Evolutionary conservation across 768 basidiomycete species (phyloP).

Genomic region (Tricholoma furcatifolium): DNA sequence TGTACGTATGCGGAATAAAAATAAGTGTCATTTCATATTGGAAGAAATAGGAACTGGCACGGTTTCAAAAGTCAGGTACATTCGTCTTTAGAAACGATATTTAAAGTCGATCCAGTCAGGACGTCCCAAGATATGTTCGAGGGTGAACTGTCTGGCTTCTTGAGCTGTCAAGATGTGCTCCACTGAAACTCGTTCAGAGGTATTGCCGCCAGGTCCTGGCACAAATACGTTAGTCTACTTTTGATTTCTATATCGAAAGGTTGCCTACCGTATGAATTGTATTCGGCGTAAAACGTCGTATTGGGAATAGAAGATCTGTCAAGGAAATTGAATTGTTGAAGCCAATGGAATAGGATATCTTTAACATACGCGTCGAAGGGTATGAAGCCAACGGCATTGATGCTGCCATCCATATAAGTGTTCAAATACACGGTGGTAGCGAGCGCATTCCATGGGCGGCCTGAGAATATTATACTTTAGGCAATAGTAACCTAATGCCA

Average conservation of each 20-base stretch:
- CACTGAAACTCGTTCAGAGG: conserved; percentile 37
- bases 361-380: conserved; percentile 45
- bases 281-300: conserved; percentile 62
- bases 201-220: conserved; percentile 55
- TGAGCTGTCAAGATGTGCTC: conserved; percentile 45
- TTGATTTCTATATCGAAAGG: neutral
- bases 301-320: conserved; percentile 44
- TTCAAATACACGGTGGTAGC: conserved; percentile 52
- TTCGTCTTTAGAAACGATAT: conserved; percentile 35
- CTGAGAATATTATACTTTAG: conserved; percentile 17
- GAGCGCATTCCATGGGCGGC: conserved; percentile 63
- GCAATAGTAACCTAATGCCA: neutral
- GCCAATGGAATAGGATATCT: neutral
- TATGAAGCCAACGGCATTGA: conserved; percentile 49
- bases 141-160: conserved; percentile 40
- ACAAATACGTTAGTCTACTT: neutral
- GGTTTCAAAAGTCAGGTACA: neutral
- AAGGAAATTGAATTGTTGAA: neutral
- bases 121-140: conserved; percentile 50
- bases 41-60: neutral
- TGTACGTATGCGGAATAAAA: too few species aligned
- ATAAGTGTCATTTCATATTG: too few species aligned
- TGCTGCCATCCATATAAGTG: conserved; percentile 59
- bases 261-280: conserved; percentile 45
- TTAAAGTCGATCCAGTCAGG: conserved; percentile 57